Base-by-base conservation (phyloP, 2,329 filamentous ascomycete genomes). In the Nemania abortiva region DNA sequence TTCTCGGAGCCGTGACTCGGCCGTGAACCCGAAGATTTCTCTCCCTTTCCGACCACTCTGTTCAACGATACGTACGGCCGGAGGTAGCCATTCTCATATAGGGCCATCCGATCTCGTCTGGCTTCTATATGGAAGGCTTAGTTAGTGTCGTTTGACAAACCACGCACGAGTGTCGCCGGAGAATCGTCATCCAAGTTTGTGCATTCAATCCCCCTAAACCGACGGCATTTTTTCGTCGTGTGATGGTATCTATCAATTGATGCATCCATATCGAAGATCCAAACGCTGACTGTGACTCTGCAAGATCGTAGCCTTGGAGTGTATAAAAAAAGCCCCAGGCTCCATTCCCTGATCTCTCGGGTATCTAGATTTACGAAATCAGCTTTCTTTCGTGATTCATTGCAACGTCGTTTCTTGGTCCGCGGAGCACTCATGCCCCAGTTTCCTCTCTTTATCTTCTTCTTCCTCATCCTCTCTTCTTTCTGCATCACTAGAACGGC, bases 201-300 rank as follows among this genome's bases (percentile, higher is more conserved):
- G 11, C 24, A 20, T 22, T 47, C 20, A 20, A 57, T 20, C 29
- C 24, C 42, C 31, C 24, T 37, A 18, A 58, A 31, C 45, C 31
- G 6, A 58, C 10, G 10, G 15, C 24, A 15, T 52, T 37, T 34
- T 57, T 34, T 58, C 20, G 18, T 27, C 7, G 24, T 37, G 18
- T 58, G 20, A 34, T 58, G 22, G 24, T 52, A 31, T 53, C 22
- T 31, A 10, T 42, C 13, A 4, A 50, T 4, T 15, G n/a, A 58
- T 56, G 9, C 54, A 1, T 18, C 29, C 20, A 53, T 56, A 47
- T 54, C 53, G 18, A 18, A 42, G 57, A 52, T 62, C 64, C 31
- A 37, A 42, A 45, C n/a, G 27, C 13, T n/a, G 9, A 29, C 11
- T 42, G n/a, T 10, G 29, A 56, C n/a, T 24, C 34, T 15, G 31